phyloP scores from a whole-genome alignment of 768 basidiomycete genomes.

The Russula lepida region DNA sequence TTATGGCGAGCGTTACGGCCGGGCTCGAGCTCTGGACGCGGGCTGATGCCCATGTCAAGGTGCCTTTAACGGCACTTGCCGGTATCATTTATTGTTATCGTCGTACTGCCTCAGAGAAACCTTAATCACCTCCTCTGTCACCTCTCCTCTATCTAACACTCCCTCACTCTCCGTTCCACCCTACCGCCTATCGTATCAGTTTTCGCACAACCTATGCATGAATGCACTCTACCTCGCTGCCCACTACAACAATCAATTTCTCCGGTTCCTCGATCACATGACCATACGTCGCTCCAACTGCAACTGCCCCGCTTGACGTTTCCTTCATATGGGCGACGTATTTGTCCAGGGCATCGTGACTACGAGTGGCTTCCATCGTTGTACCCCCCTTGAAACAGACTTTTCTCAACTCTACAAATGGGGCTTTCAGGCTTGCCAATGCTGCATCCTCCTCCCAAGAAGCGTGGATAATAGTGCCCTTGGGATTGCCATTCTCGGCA shows the following conservation, averaged over 20 bases:
- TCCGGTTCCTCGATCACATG: constrained; percentile 2
- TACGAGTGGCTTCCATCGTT: background rate
- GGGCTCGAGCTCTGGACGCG: background rate
- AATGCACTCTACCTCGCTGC: background rate
- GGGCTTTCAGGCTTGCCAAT: constrained; percentile 4
- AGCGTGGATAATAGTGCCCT: constrained; percentile 1
- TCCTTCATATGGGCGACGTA: background rate
- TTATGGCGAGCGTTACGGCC: background rate
- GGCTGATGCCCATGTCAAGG: no score
- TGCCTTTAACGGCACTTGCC: background rate
- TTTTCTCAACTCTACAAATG: background rate
- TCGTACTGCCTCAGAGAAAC: background rate
- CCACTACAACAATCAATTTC: background rate
- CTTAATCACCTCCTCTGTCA: background rate
- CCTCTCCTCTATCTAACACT: background rate
- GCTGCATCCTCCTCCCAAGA: background rate
- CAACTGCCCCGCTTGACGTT: background rate
- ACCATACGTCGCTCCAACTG: constrained; percentile 2
- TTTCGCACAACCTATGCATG: background rate
- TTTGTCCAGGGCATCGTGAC: background rate
- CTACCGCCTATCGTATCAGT: background rate
- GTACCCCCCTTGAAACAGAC: background rate
- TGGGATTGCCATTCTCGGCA: background rate
- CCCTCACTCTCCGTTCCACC: background rate
- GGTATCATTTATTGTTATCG: background rate